These are phyloP conservation scores for Botrytis fragariae DNA, from an alignment of 2,329 filamentous ascomycete genomes.

Conservation along the genomic window DNA sequence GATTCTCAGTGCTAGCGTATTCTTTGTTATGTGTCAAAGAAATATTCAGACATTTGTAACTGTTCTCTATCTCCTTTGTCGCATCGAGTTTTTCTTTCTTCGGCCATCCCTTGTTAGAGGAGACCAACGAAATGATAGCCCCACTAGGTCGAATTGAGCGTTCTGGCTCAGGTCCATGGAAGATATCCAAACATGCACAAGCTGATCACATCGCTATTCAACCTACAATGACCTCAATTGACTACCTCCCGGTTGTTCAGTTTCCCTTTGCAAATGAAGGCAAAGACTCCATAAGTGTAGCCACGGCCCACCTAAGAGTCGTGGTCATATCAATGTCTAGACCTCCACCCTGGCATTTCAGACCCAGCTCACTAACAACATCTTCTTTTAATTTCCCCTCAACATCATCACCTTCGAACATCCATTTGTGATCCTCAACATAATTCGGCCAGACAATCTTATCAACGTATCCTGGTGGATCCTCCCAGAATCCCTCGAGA, in stretches of 20 bases:
- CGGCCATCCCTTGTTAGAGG: not conserved
- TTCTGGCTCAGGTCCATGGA: not conserved
- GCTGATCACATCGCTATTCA: not conserved
- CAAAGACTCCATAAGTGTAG: slow-evolving; percentile 50
- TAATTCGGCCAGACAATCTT: slow-evolving; percentile 96
- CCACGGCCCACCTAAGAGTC: slow-evolving; percentile 67
- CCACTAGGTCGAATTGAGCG: not conserved
- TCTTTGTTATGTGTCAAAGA: not conserved
- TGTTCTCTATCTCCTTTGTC: not conserved
- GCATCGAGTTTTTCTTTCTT: not conserved
- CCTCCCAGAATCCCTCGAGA: slow-evolving; percentile 87
- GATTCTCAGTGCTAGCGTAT: not conserved
- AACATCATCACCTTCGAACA: slow-evolving; percentile 71
- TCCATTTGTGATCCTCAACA: slow-evolving; percentile 72
- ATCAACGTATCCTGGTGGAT: slow-evolving; percentile 92
- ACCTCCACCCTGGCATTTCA: slow-evolving; percentile 49
- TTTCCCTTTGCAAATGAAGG: slow-evolving; percentile 21
- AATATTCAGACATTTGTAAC: fast-evolving
- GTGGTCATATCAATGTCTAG: slow-evolving; percentile 58
- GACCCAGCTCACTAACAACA: slow-evolving; percentile 46
- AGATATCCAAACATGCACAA: too few species aligned
- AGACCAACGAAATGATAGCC: too few species aligned
- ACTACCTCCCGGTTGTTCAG: not conserved
- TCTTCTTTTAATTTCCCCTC: slow-evolving; percentile 50
- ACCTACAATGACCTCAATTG: not conserved